Evolutionary conservation across 345 rosid species (phyloP).

Genomic region (Bruguiera gymnorhiza): DNA sequence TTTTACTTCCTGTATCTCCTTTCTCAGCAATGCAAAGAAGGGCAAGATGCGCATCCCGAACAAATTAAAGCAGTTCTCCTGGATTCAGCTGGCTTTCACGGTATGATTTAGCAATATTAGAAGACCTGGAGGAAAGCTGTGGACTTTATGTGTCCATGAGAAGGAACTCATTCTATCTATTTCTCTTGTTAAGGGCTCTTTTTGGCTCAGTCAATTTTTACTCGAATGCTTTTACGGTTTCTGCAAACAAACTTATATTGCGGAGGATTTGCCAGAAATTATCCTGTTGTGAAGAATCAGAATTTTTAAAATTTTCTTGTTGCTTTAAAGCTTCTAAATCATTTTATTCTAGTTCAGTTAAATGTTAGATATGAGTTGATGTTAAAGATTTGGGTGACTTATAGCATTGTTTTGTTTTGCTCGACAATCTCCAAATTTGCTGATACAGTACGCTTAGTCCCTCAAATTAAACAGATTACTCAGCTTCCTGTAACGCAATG

Average conservation of each 20-base stretch:
- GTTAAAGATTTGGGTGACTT: too few relatives aligned
- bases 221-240: neutral
- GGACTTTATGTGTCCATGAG: neutral
- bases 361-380: too few relatives aligned
- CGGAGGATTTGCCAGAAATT: too few relatives aligned
- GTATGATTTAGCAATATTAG: slow-evolving; percentile 21
- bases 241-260: neutral
- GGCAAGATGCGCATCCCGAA: slow-evolving; percentile 78
- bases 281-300: slow-evolving; percentile 1
- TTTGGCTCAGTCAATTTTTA: neutral
- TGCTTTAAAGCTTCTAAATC: neutral
- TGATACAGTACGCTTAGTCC: too few relatives aligned
- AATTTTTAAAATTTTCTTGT: slow-evolving; percentile 4
- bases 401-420: too few relatives aligned
- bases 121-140: neutral
- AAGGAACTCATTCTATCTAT: neutral
- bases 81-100: slow-evolving; percentile 75
- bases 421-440: too few relatives aligned
- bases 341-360: too few relatives aligned
- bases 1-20: neutral
- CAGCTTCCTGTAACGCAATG: too few relatives aligned
- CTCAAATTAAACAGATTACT: too few relatives aligned
- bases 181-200: neutral
- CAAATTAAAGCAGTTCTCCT: slow-evolving; percentile 90
- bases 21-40: slow-evolving; percentile 87